Conservation (phyloP, 108 stramenopile species). For the Epipyxis sp. region DNA sequence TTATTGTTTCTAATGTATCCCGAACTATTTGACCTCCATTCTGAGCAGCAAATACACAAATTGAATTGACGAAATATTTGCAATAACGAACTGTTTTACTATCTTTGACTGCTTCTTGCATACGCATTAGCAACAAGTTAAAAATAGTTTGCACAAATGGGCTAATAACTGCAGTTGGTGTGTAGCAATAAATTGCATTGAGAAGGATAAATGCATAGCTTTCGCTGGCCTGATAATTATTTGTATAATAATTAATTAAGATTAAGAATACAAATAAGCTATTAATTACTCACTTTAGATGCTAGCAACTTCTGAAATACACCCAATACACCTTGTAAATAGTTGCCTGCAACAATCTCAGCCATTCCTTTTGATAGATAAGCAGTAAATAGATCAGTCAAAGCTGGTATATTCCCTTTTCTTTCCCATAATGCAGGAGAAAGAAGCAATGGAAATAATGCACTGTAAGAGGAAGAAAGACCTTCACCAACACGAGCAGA, state of each 20-base stretch:
- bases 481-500: conserved; percentile 65
- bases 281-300: neutral
- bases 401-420: conserved; percentile 88
- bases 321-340: conserved; percentile 66
- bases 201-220: conserved; percentile 3
- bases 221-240: conserved; percentile 7
- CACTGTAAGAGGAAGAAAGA: conserved; percentile 60
- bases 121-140: neutral
- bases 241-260: neutral
- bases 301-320: conserved; percentile 82
- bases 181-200: neutral
- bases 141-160: neutral
- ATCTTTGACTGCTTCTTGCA: neutral
- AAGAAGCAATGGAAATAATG: conserved; percentile 76
- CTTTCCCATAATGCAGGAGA: conserved; percentile 80
- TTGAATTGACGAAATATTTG: neutral
- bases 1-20: neutral
- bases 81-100: neutral
- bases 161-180: neutral
- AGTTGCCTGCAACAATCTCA: conserved; percentile 52
- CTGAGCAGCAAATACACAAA: neutral
- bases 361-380: conserved; percentile 12
- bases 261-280: neutral
- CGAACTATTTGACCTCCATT: neutral
- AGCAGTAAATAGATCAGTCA: conserved; percentile 46